Conservation (phyloP, 2,329 filamentous ascomycete genomes). For the Juglanconis oblonga region DNA sequence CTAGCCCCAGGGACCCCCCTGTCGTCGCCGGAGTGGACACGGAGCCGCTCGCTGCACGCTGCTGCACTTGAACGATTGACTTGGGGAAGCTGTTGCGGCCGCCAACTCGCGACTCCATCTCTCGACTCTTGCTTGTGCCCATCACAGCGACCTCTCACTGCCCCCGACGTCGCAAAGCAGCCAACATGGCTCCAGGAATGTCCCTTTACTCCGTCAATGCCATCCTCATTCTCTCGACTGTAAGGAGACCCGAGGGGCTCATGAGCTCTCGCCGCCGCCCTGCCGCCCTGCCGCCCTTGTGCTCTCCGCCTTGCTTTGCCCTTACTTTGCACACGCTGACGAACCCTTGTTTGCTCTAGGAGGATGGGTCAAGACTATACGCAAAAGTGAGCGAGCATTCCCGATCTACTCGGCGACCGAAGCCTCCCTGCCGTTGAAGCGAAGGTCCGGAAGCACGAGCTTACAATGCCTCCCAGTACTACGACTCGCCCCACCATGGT, state of each 20-base stretch:
- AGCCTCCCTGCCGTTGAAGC: slow-evolving; percentile 33
- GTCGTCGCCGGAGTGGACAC: slow-evolving; percentile 17
- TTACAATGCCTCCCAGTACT: slow-evolving; percentile 53
- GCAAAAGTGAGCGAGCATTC: slow-evolving; percentile 43
- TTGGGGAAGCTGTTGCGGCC: slow-evolving; percentile 8
- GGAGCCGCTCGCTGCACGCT: slow-evolving; percentile 8
- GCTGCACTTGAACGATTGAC: not conserved
- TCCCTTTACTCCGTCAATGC: slow-evolving; percentile 75
- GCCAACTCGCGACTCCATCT: slow-evolving; percentile 2
- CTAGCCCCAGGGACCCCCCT: not conserved
- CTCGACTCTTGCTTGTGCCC: not conserved
- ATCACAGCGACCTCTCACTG: not conserved
- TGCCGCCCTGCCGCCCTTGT: not conserved
- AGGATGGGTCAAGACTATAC: slow-evolving; percentile 18
- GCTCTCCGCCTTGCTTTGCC: not conserved
- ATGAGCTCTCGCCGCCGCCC: not conserved
- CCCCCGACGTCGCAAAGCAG: slow-evolving; percentile 9
- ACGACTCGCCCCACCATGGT: slow-evolving; percentile 57
- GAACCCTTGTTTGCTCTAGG: not conserved
- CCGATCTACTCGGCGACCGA: slow-evolving; percentile 34
- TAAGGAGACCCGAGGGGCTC: slow-evolving; percentile 3
- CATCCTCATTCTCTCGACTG: slow-evolving; percentile 40
- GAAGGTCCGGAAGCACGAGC: not conserved
- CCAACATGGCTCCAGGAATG: slow-evolving; percentile 69
- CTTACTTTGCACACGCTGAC: not conserved